Evolutionary conservation across 2,329 filamentous ascomycete species (phyloP).

Genomic region (Fusarium robinianum): DNA sequence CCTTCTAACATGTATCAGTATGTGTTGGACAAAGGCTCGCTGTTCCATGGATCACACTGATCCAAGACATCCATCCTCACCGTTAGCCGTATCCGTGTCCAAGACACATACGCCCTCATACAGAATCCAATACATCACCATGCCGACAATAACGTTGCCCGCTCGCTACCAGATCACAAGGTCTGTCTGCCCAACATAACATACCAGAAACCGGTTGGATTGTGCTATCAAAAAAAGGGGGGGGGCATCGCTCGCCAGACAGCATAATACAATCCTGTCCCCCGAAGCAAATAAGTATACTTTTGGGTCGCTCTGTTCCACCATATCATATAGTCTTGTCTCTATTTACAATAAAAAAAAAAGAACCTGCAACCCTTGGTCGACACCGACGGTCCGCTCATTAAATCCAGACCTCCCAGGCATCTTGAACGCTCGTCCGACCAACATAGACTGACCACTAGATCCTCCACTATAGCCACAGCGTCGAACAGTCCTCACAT

Average conservation of each 20-base stretch:
- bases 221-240: constrained; percentile 17
- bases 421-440: constrained; percentile 11
- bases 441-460: constrained; percentile 3
- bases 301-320: constrained; percentile 19
- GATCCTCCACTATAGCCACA: constrained; percentile 4
- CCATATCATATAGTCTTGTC: constrained; percentile 15
- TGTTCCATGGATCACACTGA: too few species aligned
- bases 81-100: too few species aligned
- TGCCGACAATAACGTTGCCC: too few species aligned
- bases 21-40: too few species aligned
- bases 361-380: constrained; percentile 1
- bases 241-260: constrained; percentile 8
- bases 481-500: constrained; percentile 1
- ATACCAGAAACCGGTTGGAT: constrained; percentile 15
- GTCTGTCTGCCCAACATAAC: not conserved
- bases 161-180: constrained; percentile 2
- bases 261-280: constrained; percentile 11
- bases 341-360: constrained; percentile 34
- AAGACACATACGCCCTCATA: too few species aligned
- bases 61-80: too few species aligned
- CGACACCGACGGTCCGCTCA: constrained; percentile 26
- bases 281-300: constrained; percentile 19
- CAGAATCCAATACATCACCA: too few species aligned
- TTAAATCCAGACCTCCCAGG: constrained; percentile 32
- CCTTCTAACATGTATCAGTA: too few species aligned